These are phyloP conservation scores for Ustilago nuda DNA, from an alignment of 1,284 basidiomycete genomes.

Conservation along the genomic window DNA sequence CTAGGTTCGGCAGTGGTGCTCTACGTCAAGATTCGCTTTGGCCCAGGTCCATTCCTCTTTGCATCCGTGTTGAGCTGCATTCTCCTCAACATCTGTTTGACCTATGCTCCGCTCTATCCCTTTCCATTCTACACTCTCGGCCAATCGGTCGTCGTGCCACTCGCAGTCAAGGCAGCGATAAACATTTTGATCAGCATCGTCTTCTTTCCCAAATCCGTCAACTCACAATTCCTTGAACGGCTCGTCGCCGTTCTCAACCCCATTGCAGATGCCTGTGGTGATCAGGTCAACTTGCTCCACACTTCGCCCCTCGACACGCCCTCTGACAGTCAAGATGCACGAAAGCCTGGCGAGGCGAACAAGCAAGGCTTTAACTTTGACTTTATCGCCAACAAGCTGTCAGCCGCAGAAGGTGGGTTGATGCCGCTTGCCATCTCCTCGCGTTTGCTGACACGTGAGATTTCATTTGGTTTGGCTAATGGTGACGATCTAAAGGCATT, in stretches of 20 bases:
- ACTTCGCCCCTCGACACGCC: conserved; percentile 71
- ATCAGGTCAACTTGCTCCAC: conserved; percentile 73
- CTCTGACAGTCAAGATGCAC: neutral
- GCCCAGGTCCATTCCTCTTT: conserved; percentile 77
- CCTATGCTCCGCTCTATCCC: conserved; percentile 76
- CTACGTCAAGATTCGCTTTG: conserved; percentile 76
- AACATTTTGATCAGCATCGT: conserved; percentile 74
- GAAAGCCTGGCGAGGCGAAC: neutral
- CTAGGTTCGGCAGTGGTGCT: conserved; percentile 75
- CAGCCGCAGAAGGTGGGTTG: conserved; percentile 74
- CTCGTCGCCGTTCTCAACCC: conserved; percentile 74
- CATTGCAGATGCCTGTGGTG: conserved; percentile 72
- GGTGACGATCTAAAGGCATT: conserved; percentile 76
- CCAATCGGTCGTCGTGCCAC: conserved; percentile 74
- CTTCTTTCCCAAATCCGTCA: conserved; percentile 78
- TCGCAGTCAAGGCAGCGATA: conserved; percentile 76
- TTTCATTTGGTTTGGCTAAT: conserved; percentile 76
- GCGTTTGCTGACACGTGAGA: conserved; percentile 76
- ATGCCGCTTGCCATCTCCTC: conserved; percentile 74
- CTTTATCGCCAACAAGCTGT: conserved; percentile 64
- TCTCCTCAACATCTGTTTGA: conserved; percentile 76
- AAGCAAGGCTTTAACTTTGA: conserved; percentile 71
- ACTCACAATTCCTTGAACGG: conserved; percentile 75
- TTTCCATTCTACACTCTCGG: conserved; percentile 78
- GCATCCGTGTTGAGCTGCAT: conserved; percentile 73